These are phyloP conservation scores for Hanseniaspora meyeri DNA, from an alignment of 805 yeast species.

Conservation along the genomic window DNA sequence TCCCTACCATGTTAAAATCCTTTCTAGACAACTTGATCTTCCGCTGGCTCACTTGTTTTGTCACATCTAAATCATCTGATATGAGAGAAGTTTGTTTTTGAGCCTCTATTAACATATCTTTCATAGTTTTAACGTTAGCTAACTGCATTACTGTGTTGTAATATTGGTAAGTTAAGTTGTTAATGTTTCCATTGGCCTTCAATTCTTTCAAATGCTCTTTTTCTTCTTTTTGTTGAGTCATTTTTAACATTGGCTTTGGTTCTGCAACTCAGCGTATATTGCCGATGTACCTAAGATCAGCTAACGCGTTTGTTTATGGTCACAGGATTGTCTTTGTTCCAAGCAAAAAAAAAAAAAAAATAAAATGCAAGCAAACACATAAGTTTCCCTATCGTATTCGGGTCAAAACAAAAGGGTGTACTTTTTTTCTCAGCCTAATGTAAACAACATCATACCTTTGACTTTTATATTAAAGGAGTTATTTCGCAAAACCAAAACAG, in stretches of 20 bases:
- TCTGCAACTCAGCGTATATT: no score
- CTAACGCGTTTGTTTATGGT: neutral
- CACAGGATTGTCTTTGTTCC: neutral
- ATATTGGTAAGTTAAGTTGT: slow-evolving; percentile 5
- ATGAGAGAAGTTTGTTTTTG: neutral
- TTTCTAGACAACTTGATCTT: neutral
- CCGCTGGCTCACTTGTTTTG: neutral
- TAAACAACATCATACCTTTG: no score
- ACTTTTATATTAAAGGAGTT: no score
- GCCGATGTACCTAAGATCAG: neutral
- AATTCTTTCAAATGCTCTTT: neutral
- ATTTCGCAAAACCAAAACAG: no score
- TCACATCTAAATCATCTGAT: neutral
- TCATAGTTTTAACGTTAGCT: neutral
- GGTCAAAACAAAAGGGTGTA: neutral
- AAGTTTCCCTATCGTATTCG: neutral
- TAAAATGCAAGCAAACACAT: no score
- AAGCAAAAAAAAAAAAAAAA: neutral
- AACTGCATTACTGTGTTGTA: slow-evolving; percentile 2
- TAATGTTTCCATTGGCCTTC: neutral
- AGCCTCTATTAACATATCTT: neutral
- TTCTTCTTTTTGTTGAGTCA: neutral
- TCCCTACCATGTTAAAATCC: neutral
- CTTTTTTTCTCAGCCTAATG: no score
- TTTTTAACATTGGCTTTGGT: neutral